Percentiles rank a stretch among this genome's conserved stretches.
Conservation (phyloP, 2,329 filamentous ascomycete species). For the Pyrenochaeta sp. region DNA sequence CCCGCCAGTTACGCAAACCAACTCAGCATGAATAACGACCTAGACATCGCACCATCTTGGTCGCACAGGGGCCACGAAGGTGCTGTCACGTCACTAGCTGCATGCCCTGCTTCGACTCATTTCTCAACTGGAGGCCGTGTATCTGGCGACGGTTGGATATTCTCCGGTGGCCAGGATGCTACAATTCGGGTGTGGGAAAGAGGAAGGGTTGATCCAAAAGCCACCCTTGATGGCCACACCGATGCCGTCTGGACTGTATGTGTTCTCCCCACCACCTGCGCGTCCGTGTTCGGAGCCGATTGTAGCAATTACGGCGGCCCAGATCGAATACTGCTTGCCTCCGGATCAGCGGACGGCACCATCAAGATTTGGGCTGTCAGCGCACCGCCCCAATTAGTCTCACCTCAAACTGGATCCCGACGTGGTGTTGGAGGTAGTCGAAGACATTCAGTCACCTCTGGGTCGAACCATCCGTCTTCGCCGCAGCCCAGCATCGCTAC, state of each 20-base stretch:
- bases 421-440: constrained; percentile 77
- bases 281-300: constrained; percentile 78
- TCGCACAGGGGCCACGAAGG: constrained; percentile 95
- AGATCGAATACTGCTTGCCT: constrained; percentile 89
- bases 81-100: constrained; percentile 83
- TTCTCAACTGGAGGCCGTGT: constrained; percentile 90
- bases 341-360: constrained; percentile 88
- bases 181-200: constrained; percentile 96
- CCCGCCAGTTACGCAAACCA: constrained; percentile 77
- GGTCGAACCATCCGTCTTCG: constrained; percentile 87
- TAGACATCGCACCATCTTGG: constrained; percentile 93
- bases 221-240: constrained; percentile 90
- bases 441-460: constrained; percentile 92
- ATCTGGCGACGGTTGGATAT: constrained; percentile 96
- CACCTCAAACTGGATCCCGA: constrained; percentile 77
- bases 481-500: constrained; percentile 89
- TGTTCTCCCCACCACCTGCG: constrained; percentile 84
- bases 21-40: constrained; percentile 73
- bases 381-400: constrained; percentile 84
- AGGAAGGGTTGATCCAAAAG: constrained; percentile 92
- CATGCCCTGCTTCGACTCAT: constrained; percentile 86
- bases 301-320: constrained; percentile 77
- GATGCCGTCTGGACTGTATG: constrained; percentile 97
- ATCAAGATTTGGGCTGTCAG: constrained; percentile 96
- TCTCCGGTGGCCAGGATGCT: constrained; percentile 93